These are phyloP conservation scores for Melastoma malabathricum DNA, from an alignment of 345 rosid species.

Conservation along the genomic window DNA sequence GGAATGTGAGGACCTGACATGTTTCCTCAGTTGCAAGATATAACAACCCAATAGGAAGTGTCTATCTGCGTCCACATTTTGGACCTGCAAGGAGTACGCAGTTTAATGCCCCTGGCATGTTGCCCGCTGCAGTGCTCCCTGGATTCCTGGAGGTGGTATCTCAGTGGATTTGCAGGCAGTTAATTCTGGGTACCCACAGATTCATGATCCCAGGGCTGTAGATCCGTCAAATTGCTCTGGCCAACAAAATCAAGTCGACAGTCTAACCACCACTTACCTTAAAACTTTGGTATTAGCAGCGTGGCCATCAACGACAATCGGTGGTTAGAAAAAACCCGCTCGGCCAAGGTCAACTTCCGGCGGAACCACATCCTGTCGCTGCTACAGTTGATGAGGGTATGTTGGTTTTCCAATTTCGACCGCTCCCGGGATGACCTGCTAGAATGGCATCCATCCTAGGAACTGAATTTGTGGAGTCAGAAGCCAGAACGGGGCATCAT, in stretches of 20 bases:
- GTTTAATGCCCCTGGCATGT: neutral
- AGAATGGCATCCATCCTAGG: neutral
- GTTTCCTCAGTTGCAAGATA: constrained; percentile 17
- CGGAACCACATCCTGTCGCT: constrained; percentile 10
- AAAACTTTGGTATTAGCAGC: constrained; percentile 1
- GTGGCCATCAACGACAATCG: constrained; percentile 13
- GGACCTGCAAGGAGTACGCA: neutral
- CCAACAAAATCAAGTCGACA: constrained; percentile 5
- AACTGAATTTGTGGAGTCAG: neutral
- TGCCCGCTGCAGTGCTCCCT: neutral
- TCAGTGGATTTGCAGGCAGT: neutral
- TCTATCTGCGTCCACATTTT: neutral
- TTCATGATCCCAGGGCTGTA: no score
- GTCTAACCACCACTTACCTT: constrained; percentile 10
- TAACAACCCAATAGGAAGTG: constrained; percentile 12
- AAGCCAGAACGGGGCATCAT: no score
- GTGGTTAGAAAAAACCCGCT: constrained; percentile 14
- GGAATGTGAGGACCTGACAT: constrained; percentile 13
- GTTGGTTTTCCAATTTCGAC: constrained; percentile 24
- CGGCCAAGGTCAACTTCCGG: constrained; percentile 1
- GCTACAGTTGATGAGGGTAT: constrained; percentile 23
- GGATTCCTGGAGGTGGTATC: neutral
- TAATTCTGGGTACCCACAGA: neutral
- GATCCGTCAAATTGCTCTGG: neutral
- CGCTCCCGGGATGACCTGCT: constrained; percentile 21